Evolutionary conservation across 1,284 basidiomycete genomes (phyloP).

Genomic region (Malassezia cuniculi): DNA sequence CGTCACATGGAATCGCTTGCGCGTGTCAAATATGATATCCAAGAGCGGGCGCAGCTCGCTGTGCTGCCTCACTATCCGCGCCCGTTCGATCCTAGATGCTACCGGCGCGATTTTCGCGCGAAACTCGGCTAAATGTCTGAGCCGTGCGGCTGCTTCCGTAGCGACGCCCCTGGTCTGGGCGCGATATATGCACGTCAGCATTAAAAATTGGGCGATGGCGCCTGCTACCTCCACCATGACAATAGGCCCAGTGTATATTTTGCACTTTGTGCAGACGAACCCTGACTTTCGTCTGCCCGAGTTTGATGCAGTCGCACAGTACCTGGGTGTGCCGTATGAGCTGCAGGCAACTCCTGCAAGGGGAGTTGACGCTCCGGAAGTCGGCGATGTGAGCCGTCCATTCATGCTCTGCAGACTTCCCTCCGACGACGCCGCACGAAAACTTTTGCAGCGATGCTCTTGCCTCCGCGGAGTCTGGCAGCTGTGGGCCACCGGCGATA

Average conservation of each 20-base stretch:
- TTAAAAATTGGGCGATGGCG: too few species aligned
- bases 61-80: too few species aligned
- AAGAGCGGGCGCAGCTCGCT: too few species aligned
- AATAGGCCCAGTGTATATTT: too few species aligned
- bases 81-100: too few species aligned
- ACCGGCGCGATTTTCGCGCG: too few species aligned
- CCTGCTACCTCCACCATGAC: too few species aligned
- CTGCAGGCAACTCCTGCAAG: conserved; percentile 26
- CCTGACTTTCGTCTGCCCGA: conserved; percentile 32
- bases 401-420: conserved; percentile 29
- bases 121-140: too few species aligned
- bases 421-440: conserved; percentile 54
- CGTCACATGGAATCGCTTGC: too few species aligned
- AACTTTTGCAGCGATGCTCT: conserved; percentile 66
- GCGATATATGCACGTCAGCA: conserved; percentile 9
- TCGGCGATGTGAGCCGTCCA: conserved; percentile 20
- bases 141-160: conserved; percentile 3
- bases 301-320: conserved; percentile 27
- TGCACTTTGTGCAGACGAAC: conserved; percentile 33
- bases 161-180: conserved; percentile 1
- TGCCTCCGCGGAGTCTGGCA: conserved; percentile 59
- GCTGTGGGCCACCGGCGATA: conserved; percentile 37
- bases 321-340: conserved; percentile 25
- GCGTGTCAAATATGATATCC: too few species aligned
- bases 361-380: background rate